phyloP scores from a whole-genome alignment of 371 early-diverging fungal genomes.

The Zancudomyces culisetae region DNA sequence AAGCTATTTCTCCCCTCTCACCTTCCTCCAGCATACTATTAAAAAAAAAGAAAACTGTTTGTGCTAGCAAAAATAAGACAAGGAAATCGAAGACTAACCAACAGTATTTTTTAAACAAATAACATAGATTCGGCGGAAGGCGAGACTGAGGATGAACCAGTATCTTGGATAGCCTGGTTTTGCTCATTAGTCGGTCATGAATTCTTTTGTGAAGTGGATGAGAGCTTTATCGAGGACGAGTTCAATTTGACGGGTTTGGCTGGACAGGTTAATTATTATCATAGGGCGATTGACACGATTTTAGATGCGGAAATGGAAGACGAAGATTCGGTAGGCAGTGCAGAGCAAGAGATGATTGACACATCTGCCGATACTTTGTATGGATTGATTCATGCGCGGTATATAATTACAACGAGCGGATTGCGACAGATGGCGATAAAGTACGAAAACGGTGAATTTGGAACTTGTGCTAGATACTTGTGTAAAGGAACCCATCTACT shows the following conservation, averaged over 20 bases:
- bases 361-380: constrained; percentile 69
- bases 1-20: too few species aligned
- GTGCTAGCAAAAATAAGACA: too few species aligned
- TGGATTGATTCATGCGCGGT: constrained; percentile 85
- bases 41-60: too few species aligned
- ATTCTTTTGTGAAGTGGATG: constrained; percentile 85
- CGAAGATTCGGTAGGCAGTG: constrained; percentile 43
- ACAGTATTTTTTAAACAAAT: too few species aligned
- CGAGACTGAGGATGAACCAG: background rate
- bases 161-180: constrained; percentile 68
- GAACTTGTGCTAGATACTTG: constrained; percentile 82
- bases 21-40: too few species aligned
- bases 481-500: constrained; percentile 68
- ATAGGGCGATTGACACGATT: constrained; percentile 81
- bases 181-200: constrained; percentile 65
- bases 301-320: constrained; percentile 47
- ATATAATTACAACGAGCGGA: constrained; percentile 70
- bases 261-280: constrained; percentile 52
- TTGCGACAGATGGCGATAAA: constrained; percentile 70
- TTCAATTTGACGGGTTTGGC: constrained; percentile 90
- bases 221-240: constrained; percentile 83
- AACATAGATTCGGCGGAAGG: background rate
- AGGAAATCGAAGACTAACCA: too few species aligned
- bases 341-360: constrained; percentile 48
- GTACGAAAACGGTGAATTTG: constrained; percentile 77